Conservation (phyloP, 768 basidiomycete species). For the Mycena amicta region DNA sequence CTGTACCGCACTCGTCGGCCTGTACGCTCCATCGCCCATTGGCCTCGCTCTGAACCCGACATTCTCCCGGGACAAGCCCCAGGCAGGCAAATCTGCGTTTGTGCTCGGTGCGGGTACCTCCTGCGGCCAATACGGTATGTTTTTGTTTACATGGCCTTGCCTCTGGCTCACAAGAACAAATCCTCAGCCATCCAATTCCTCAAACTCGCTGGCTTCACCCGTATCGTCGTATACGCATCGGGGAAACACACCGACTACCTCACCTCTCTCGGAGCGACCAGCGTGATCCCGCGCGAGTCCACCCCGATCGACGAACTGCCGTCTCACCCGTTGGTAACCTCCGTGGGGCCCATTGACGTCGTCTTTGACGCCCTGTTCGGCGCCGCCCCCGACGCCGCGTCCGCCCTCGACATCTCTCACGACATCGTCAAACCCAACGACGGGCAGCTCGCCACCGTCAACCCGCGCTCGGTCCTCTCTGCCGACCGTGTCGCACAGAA, state of each 20-base stretch:
- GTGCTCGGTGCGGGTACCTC: conserved; percentile 13
- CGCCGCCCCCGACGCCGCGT: neutral
- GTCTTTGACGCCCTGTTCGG: conserved; percentile 4
- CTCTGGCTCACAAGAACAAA: neutral
- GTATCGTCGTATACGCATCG: conserved; percentile 37
- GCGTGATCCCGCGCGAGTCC: conserved; percentile 31
- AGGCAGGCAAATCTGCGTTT: conserved; percentile 12
- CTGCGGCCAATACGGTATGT: conserved; percentile 13
- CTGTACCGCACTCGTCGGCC: conserved; percentile 12
- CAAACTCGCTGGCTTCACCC: conserved; percentile 43
- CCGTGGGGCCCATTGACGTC: conserved; percentile 1
- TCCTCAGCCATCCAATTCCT: conserved; percentile 39
- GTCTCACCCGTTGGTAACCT: neutral
- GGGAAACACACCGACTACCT: conserved; percentile 41
- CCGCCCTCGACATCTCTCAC: neutral
- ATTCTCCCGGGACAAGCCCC: conserved; percentile 12
- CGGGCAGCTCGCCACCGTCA: neutral
- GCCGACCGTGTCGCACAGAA: neutral
- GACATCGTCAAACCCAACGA: neutral
- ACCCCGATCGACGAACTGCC: conserved; percentile 1
- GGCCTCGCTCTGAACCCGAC: conserved; percentile 20
- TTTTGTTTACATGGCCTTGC: neutral
- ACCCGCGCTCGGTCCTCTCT: neutral
- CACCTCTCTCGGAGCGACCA: conserved; percentile 34
- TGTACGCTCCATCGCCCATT: conserved; percentile 14